phyloP scores from a whole-genome alignment of 164 flowering plant genomes.

The Echeveria elegans region DNA sequence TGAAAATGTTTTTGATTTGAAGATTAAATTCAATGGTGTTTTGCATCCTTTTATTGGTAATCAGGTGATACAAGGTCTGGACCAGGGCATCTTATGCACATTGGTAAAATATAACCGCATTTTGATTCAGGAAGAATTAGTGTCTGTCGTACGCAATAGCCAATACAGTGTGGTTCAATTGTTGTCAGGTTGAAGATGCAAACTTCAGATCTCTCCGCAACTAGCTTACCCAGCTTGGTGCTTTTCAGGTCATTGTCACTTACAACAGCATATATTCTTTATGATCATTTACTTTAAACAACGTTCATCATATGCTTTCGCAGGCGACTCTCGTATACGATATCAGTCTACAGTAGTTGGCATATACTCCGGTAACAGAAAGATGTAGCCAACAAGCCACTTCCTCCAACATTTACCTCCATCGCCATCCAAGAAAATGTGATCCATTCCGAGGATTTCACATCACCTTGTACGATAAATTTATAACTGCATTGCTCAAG shows the following conservation, averaged over 20 bases:
- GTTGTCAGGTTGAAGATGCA: conserved; percentile 70
- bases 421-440: background rate
- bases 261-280: background rate
- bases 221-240: conserved; percentile 97
- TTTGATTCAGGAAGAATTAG: background rate
- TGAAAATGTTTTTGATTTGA: background rate
- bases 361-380: conserved; percentile 52
- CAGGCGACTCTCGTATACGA: conserved; percentile 90
- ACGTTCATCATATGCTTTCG: background rate
- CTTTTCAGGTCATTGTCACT: conserved; percentile 61
- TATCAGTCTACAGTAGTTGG: conserved; percentile 61
- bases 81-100: conserved; percentile 79
- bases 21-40: too few relatives aligned
- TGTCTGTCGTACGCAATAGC: background rate
- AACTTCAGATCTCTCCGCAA: conserved; percentile 75
- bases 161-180: background rate
- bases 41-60: background rate
- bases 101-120: conserved; percentile 30
- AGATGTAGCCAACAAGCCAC: background rate
- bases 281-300: background rate
- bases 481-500: background rate
- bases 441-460: background rate
- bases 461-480: background rate
- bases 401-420: background rate
- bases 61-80: conserved; percentile 75